These are phyloP conservation scores for Purpureocillium lavendulum DNA, from an alignment of 2,329 filamentous ascomycete species.

Conservation along the genomic window DNA sequence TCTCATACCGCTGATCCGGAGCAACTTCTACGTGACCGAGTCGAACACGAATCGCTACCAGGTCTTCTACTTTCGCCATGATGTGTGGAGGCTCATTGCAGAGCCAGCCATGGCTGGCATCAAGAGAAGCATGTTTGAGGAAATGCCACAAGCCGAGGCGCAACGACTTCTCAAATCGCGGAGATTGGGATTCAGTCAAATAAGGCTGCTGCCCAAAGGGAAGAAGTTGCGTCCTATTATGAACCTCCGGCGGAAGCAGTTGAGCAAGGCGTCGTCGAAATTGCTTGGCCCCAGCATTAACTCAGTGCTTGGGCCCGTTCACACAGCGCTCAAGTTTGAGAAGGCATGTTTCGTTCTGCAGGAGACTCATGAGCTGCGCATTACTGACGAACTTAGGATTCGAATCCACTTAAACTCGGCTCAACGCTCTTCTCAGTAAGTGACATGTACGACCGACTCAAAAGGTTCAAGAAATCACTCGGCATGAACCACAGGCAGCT, in stretches of 20 bases:
- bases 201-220: constrained; percentile 78
- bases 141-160: constrained; percentile 53
- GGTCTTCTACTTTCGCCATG: constrained; percentile 90
- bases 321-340: constrained; percentile 71
- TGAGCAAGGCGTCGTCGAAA: constrained; percentile 57
- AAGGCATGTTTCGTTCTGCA: constrained; percentile 38
- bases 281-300: constrained; percentile 34
- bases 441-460: constrained; percentile 69
- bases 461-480: constrained; percentile 53
- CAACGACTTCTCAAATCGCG: constrained; percentile 50
- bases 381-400: constrained; percentile 14
- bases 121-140: constrained; percentile 69
- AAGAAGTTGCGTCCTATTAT: constrained; percentile 73
- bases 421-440: constrained; percentile 73
- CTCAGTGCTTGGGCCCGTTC: constrained; percentile 58
- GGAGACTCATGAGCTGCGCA: background rate
- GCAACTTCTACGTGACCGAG: constrained; percentile 92
- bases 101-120: constrained; percentile 63
- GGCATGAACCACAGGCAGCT: constrained; percentile 32
- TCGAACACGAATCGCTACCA: constrained; percentile 71
- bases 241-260: constrained; percentile 64
- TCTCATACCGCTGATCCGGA: constrained; percentile 75
- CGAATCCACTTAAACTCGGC: constrained; percentile 56
- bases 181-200: constrained; percentile 64
- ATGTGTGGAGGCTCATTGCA: constrained; percentile 73